Conservation (phyloP, 306 rosid species). For the Glycine tomentella region DNA sequence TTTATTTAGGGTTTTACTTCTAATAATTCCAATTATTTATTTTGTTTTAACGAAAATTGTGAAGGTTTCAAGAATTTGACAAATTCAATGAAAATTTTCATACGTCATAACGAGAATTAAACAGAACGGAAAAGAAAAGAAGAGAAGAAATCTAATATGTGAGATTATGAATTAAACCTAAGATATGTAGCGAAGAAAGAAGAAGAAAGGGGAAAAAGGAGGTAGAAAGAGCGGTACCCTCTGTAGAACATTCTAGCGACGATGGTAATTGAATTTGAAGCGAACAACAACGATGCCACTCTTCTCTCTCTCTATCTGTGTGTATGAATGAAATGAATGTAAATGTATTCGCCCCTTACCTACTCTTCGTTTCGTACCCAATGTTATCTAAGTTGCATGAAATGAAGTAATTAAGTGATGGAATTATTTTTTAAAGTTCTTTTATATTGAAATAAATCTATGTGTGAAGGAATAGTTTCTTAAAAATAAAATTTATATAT, state of each 20-base stretch:
- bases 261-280: conserved; percentile 7
- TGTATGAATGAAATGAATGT: background rate
- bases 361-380: background rate
- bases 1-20: background rate
- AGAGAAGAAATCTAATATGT: background rate
- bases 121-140: background rate
- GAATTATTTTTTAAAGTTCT: no score
- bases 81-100: background rate
- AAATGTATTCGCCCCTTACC: background rate
- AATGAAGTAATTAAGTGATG: no score
- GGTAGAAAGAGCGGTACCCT: conserved; percentile 51
- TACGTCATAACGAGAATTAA: background rate
- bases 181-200: background rate
- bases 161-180: conserved; percentile 33
- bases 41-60: background rate
- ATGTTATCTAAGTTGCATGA: background rate
- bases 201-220: background rate
- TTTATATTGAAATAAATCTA: no score
- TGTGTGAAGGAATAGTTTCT: no score
- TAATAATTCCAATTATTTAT: background rate
- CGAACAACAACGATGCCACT: background rate
- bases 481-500: no score
- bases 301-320: background rate
- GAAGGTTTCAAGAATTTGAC: background rate
- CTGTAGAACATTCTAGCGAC: conserved; percentile 59